These are phyloP conservation scores for Xylaria sp. DNA, from an alignment of 495 filamentous ascomycete genomes.

Conservation along the genomic window DNA sequence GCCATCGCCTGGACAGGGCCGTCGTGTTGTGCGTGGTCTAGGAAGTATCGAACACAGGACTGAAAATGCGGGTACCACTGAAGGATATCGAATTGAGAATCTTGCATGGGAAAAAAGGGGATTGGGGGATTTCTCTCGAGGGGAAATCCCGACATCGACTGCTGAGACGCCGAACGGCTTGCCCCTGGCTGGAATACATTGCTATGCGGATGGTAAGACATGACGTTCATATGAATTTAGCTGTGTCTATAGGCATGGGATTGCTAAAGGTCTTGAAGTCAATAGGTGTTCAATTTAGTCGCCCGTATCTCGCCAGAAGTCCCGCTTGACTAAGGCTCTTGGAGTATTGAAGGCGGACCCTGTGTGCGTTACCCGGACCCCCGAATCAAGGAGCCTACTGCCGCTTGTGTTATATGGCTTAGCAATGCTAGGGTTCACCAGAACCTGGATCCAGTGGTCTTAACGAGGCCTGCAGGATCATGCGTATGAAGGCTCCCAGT, in stretches of 20 bases:
- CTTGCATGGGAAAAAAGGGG: slow-evolving; percentile 44
- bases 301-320: slow-evolving; percentile 2
- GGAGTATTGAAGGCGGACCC: slow-evolving; percentile 8
- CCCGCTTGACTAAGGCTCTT: neutral
- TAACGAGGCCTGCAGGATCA: neutral
- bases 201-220: slow-evolving; percentile 37
- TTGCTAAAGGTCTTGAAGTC: slow-evolving; percentile 5
- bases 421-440: neutral
- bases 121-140: slow-evolving; percentile 32
- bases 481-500: slow-evolving; percentile 11
- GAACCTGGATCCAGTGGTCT: slow-evolving; percentile 6
- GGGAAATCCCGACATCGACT: slow-evolving; percentile 31
- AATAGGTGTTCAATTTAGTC: slow-evolving; percentile 3
- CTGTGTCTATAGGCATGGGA: neutral
- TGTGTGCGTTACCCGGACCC: neutral
- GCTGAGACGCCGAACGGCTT: slow-evolving; percentile 36
- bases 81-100: slow-evolving; percentile 76
- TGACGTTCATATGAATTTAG: slow-evolving; percentile 20
- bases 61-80: slow-evolving; percentile 95
- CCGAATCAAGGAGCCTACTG: slow-evolving; percentile 4
- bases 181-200: slow-evolving; percentile 35
- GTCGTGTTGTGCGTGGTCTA: slow-evolving; percentile 89
- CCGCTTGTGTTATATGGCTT: slow-evolving; percentile 8
- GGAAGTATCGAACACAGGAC: slow-evolving; percentile 90
- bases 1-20: slow-evolving; percentile 85